These are phyloP conservation scores for Immersiporthe knoxdaviesiana DNA, from an alignment of 2,329 filamentous ascomycete species.

Conservation along the genomic window DNA sequence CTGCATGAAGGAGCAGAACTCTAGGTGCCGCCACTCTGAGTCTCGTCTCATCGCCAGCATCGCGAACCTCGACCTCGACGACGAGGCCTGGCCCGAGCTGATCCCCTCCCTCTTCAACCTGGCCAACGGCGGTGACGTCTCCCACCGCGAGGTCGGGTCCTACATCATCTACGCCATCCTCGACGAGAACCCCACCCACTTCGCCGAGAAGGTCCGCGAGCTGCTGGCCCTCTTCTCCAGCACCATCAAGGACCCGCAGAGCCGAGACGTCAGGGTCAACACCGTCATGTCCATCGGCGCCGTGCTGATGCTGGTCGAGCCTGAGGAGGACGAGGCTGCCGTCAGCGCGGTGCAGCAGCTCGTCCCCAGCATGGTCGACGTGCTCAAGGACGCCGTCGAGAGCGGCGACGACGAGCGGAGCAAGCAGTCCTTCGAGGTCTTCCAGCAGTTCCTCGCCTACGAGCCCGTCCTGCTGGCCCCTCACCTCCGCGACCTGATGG, in stretches of 20 bases:
- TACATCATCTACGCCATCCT: slow-evolving; percentile 93
- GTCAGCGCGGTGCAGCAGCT: slow-evolving; percentile 77
- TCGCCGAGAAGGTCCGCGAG: slow-evolving; percentile 77
- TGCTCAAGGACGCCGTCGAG: slow-evolving; percentile 83
- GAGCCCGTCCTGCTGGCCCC: slow-evolving; percentile 81
- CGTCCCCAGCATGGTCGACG: slow-evolving; percentile 84
- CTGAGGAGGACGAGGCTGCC: slow-evolving; percentile 78
- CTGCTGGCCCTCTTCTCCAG: slow-evolving; percentile 83
- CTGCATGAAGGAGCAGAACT: slow-evolving; percentile 76
- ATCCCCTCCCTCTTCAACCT: slow-evolving; percentile 79
- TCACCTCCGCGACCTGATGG: slow-evolving; percentile 87
- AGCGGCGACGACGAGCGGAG: slow-evolving; percentile 82
- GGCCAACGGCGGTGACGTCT: slow-evolving; percentile 66
- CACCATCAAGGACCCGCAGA: slow-evolving; percentile 89
- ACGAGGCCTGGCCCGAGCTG: slow-evolving; percentile 80
- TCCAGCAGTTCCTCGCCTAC: slow-evolving; percentile 91
- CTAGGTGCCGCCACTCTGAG: slow-evolving; percentile 80
- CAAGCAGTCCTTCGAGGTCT: slow-evolving; percentile 92
- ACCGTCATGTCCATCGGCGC: slow-evolving; percentile 89
- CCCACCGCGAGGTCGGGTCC: slow-evolving; percentile 85
- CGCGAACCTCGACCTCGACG: slow-evolving; percentile 79
- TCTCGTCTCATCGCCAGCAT: slow-evolving; percentile 87
- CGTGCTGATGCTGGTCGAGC: slow-evolving; percentile 83
- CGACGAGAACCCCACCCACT: slow-evolving; percentile 83
- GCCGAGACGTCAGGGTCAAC: slow-evolving; percentile 91